A percentile compares a stretch with the other conserved stretches of the same genome.
Conservation (phyloP, 345 rosid genomes). For the Corchorus capsularis region DNA sequence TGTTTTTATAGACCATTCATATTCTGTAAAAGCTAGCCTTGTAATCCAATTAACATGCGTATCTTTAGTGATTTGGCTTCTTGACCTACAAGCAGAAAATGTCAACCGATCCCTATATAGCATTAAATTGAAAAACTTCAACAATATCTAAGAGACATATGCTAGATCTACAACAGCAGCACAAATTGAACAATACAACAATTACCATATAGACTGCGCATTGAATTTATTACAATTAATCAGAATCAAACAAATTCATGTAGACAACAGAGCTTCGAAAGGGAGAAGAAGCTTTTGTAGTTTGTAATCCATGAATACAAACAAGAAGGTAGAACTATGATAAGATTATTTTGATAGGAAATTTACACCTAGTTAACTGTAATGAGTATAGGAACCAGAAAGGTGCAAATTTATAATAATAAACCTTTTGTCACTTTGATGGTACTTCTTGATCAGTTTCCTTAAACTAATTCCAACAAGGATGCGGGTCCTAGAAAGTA, state of each 20-base stretch:
- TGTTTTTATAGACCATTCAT: not conserved
- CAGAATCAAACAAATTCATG: not conserved
- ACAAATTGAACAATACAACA: not conserved
- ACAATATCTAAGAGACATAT: not conserved
- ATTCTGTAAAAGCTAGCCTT: not conserved
- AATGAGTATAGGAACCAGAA: not conserved
- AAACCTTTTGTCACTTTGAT: not conserved
- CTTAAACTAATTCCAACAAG: not conserved
- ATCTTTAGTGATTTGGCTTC: not conserved
- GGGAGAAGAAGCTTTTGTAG: not conserved
- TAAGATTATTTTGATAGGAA: not conserved
- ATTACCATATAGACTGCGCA: not conserved
- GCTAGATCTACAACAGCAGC: not conserved
- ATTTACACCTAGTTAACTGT: not conserved
- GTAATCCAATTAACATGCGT: not conserved
- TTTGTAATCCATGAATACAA: not conserved
- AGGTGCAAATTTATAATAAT: not conserved
- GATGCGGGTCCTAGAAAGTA: not conserved
- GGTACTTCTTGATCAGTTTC: not conserved
- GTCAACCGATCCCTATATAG: not conserved
- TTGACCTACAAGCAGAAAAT: not conserved
- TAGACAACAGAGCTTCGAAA: not conserved
- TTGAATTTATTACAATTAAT: not conserved
- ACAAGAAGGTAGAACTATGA: not conserved
- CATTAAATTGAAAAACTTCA: not conserved